These are phyloP conservation scores for Trichoderma cornu-damae DNA, from an alignment of 2,329 filamentous ascomycete genomes.

Conservation along the genomic window DNA sequence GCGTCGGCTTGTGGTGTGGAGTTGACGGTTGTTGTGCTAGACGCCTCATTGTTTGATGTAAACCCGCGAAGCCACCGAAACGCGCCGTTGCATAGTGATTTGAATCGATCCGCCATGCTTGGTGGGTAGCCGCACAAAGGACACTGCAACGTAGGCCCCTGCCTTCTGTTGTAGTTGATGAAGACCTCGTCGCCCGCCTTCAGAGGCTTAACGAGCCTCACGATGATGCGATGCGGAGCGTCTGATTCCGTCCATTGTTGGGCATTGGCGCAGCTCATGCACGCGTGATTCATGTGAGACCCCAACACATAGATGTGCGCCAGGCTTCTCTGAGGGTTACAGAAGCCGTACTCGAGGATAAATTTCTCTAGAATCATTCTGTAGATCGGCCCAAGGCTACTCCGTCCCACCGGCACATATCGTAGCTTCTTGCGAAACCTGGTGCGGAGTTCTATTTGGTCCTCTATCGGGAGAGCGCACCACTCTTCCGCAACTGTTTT, in stretches of 20 bases:
- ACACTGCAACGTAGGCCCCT: conserved; percentile 27
- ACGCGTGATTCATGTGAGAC: conserved; percentile 34
- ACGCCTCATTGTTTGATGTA: not conserved
- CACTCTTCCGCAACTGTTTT: conserved; percentile 19
- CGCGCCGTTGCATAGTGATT: not conserved
- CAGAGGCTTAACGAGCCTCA: conserved; percentile 23
- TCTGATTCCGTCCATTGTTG: conserved; percentile 17
- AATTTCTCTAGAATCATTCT: conserved; percentile 23
- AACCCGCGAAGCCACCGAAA: not conserved
- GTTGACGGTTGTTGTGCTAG: not conserved
- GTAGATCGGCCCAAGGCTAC: not conserved
- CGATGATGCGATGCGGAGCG: conserved; percentile 20
- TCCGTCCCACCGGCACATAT: conserved; percentile 1
- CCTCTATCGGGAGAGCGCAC: conserved; percentile 7
- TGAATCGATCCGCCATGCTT: not conserved
- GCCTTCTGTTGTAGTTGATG: conserved; percentile 33
- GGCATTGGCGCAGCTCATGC: conserved; percentile 28
- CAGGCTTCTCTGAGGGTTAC: conserved; percentile 6
- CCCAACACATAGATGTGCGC: conserved; percentile 23
- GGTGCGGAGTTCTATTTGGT: not conserved
- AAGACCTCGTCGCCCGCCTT: conserved; percentile 32
- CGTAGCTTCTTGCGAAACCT: conserved; percentile 20
- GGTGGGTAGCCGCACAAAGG: conserved; percentile 17
- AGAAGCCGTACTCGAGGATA: conserved; percentile 26
- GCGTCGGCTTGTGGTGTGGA: not conserved